A percentile compares a stretch with the other conserved stretches of the same genome.
phyloP scores from a whole-genome alignment of 495 filamentous ascomycete genomes.

The Penicillium steckii region DNA sequence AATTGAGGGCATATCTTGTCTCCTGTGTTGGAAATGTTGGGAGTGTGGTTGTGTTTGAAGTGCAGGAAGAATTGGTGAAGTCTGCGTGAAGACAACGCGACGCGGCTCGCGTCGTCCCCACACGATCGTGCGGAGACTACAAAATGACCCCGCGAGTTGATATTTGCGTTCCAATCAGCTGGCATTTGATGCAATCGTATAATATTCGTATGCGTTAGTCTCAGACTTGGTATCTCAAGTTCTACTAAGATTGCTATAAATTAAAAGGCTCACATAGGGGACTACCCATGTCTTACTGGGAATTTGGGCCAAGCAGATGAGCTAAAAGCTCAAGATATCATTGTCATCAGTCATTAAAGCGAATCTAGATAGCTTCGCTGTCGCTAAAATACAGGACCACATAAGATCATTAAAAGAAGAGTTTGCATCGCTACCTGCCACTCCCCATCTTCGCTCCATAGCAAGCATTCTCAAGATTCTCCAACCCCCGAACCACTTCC shows the following conservation, averaged over 20 bases:
- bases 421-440: not conserved
- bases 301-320: too few species aligned
- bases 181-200: not conserved
- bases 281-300: too few species aligned
- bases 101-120: slow-evolving; percentile 20
- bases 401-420: not conserved
- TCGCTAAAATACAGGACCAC: not conserved
- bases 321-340: not conserved
- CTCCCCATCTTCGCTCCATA: slow-evolving; percentile 26
- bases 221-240: too few species aligned
- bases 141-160: not conserved
- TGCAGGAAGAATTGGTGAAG: slow-evolving; percentile 1
- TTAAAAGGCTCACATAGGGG: too few species aligned
- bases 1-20: slow-evolving; percentile 45
- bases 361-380: not conserved
- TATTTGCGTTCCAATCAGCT: not conserved
- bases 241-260: too few species aligned
- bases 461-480: slow-evolving; percentile 63
- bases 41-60: slow-evolving; percentile 1
- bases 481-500: slow-evolving; percentile 52
- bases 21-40: not conserved
- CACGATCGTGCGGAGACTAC: not conserved
- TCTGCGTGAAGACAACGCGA: slow-evolving; percentile 8
- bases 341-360: not conserved
- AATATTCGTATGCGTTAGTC: too few species aligned